Evolutionary conservation across 345 rosid genomes (phyloP), one percentile per base, ranked within the genome.

Genomic region (Toxicodendron radicans): DNA sequence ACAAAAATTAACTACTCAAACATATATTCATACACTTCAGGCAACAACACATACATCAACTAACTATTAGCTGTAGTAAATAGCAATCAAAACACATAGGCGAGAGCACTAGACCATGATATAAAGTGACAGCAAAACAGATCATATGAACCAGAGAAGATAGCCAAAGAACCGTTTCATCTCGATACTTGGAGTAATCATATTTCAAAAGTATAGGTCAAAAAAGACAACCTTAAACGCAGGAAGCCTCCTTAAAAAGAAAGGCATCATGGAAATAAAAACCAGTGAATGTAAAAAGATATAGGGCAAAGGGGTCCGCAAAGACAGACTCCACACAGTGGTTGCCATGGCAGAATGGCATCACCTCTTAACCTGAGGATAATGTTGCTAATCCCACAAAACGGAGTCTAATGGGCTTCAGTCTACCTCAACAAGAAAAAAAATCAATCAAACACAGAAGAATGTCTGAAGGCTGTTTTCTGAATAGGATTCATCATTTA

Each of bases 191-290:
- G 35, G 23, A 62, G 24, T 63, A 38, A 35, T n/a, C 41, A 18
- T 18, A 13, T 18, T 13, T 35, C 14, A 17, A 3, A 16, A 68
- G 27, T 68, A 54, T 2, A 38, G 64, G 16, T 45, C 24, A 24
- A 41, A 45, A 33, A 3, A 23, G 32, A 58, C 41, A 16, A 24
- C 35, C 56, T 14, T 21, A 30, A 58, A 70, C 14, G 41, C 65
- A 24, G 73, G 13, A 38, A 58, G 64, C 49, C 60, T 68, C 49
- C 20, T 54, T 30, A 11, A 54, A 68, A 56, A 13, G 38, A 69
- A 38, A 54, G 30, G 14, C 27, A 54, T 16, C 13, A 38, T 5
- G 11, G 33, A 69, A 21, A 56, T 7, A n/a, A 56, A n/a, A 33
- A 38, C 32, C 14, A 14, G 63, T 46, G 20, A 21, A 35, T 49